Evolutionary conservation across 164 flowering plant species (phyloP).

Genomic region (Piper longum): DNA sequence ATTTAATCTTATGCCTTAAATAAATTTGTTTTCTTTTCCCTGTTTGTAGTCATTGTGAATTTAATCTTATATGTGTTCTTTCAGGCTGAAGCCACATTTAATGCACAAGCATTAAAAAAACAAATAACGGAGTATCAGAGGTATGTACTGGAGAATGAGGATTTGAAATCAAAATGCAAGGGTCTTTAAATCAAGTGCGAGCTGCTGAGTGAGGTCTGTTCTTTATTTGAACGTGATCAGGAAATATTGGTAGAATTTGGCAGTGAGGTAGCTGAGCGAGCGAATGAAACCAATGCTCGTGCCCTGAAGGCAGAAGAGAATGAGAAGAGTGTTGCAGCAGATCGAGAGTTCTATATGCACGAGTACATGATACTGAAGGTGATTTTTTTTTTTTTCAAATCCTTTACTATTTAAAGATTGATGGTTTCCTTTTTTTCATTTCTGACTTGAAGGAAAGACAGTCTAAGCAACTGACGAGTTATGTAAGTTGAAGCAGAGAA

Average conservation of each 20-base stretch:
- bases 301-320: constrained; percentile 49
- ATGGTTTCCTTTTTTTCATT: neutral
- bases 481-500: constrained; percentile 4
- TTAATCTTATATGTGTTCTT: neutral
- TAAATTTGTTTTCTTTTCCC: too few relatives aligned
- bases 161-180: constrained; percentile 49
- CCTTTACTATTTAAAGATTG: neutral
- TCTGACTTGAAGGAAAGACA: constrained; percentile 10
- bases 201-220: constrained; percentile 63
- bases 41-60: too few relatives aligned
- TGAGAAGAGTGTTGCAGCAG: constrained; percentile 24
- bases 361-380: constrained; percentile 15
- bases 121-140: constrained; percentile 10
- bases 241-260: constrained; percentile 92
- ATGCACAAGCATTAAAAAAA: constrained; percentile 73
- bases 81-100: constrained; percentile 75
- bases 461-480: constrained; percentile 15
- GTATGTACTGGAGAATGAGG: constrained; percentile 69
- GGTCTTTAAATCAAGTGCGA: constrained; percentile 37
- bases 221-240: constrained; percentile 64
- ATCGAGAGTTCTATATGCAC: constrained; percentile 32
- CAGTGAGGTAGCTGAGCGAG: constrained; percentile 81
- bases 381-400: neutral
- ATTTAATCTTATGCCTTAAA: too few relatives aligned
- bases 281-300: constrained; percentile 56